Percentiles rank a stretch among this genome's conserved stretches.
Evolutionary conservation across 805 yeast genomes (phyloP).

Genomic region (Spathaspora boniae): DNA sequence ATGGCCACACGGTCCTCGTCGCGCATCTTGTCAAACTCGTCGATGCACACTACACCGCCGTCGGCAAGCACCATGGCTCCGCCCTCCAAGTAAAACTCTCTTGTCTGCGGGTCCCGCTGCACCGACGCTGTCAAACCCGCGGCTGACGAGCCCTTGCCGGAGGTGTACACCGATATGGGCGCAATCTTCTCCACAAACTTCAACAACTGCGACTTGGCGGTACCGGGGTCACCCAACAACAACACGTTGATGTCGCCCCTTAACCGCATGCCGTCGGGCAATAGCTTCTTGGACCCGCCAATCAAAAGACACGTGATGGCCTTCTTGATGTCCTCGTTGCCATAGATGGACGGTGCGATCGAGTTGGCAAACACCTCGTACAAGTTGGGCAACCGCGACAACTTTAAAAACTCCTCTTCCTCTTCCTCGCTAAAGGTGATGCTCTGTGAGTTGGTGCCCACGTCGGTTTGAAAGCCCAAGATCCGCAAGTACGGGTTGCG

Average conservation of each 20-base stretch:
- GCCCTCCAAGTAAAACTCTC: conserved; percentile 95
- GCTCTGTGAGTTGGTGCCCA: conserved; percentile 57
- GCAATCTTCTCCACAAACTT: conserved; percentile 94
- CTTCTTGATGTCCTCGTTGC: conserved; percentile 87
- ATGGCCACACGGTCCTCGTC: conserved; percentile 98
- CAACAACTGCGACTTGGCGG: conserved; percentile 94
- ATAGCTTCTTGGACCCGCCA: conserved; percentile 89
- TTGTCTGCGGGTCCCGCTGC: conserved; percentile 81
- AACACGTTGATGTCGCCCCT: conserved; percentile 97
- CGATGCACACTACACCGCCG: conserved; percentile 98
- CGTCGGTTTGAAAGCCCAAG: conserved; percentile 80
- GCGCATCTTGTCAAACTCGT: conserved; percentile 98
- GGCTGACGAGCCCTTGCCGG: conserved; percentile 99
- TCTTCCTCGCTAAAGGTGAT: conserved; percentile 82
- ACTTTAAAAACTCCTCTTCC: conserved; percentile 80
- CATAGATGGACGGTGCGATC: conserved; percentile 96
- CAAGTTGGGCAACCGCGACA: conserved; percentile 80
- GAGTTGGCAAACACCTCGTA: conserved; percentile 83
- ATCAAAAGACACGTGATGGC: conserved; percentile 87
- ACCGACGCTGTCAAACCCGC: conserved; percentile 99
- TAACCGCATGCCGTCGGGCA: conserved; percentile 94
- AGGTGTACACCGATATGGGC: conserved; percentile 92
- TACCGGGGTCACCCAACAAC: conserved; percentile 96
- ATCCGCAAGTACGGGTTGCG: conserved; percentile 88
- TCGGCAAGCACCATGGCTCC: conserved; percentile 99